These are phyloP conservation scores for Yamadazyma dendronema DNA, from an alignment of 1,139 yeast species.

Conservation along the genomic window DNA sequence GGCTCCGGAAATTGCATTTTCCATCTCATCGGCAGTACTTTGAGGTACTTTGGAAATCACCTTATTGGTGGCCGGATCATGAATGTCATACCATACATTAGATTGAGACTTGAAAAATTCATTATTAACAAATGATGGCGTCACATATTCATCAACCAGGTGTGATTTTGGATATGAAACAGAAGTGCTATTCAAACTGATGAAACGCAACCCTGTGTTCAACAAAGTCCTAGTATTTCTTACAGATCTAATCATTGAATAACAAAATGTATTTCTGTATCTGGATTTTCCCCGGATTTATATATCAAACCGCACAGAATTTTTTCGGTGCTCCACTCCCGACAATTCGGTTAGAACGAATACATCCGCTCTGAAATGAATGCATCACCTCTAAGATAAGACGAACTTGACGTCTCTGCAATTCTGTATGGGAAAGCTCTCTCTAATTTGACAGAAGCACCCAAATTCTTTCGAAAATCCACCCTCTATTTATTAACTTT, in stretches of 20 bases:
- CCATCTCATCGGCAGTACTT: constrained; percentile 64
- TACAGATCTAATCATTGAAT: not conserved
- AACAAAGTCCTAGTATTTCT: constrained; percentile 2
- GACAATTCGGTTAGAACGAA: too few relatives aligned
- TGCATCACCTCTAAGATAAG: too few relatives aligned
- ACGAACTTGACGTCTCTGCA: too few relatives aligned
- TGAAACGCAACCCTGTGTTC: not conserved
- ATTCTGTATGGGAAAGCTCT: too few relatives aligned
- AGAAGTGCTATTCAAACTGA: constrained; percentile 26
- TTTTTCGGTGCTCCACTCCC: constrained; percentile 12
- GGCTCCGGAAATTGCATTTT: constrained; percentile 66
- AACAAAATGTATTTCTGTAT: not conserved
- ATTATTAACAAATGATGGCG: constrained; percentile 61
- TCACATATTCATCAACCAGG: constrained; percentile 45
- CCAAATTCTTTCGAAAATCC: too few relatives aligned
- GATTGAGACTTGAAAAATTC: constrained; percentile 56
- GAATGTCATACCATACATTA: constrained; percentile 65
- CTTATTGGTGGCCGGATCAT: constrained; percentile 73
- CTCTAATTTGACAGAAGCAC: too few relatives aligned
- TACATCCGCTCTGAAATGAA: too few relatives aligned
- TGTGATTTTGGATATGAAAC: constrained; percentile 48
- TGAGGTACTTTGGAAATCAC: constrained; percentile 73
- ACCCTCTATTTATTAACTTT: too few relatives aligned
- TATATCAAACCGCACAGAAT: not conserved
- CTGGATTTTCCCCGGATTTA: not conserved